Base-by-base conservation (phyloP, 1,284 basidiomycete species). In the Calocybe gambosa region DNA sequence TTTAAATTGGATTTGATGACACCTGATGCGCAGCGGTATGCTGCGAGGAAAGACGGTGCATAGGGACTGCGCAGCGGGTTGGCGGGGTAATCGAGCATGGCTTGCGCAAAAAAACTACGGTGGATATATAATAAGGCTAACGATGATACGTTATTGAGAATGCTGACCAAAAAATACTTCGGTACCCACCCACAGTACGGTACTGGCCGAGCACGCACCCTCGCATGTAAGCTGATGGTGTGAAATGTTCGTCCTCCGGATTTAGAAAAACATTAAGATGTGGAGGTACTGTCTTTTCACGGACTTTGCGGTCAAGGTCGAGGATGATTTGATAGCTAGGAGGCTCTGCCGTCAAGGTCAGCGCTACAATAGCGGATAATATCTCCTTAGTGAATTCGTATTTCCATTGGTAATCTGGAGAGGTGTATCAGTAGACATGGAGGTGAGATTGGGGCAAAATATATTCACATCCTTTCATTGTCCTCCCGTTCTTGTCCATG, bases 41-140 rank as follows among this genome's bases (percentile, higher is more conserved):
- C 74, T 8, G 80, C 78, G 21, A 82, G 66, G 55, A 80, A 81
- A 2, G 79, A 82, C 0, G 79, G 80, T 2, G 80, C 77, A 49
- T 76, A 82, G 5, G 76, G 75, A 53, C 80, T 81, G 34, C 77
- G 69, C 15, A 82, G 63, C 12, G 80, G 79, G 52, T 82, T 81
- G 9, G 64, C 63, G 28, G 79, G 80, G 55, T 75, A 70, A 52
- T 82, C 78, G 12, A 78, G 63, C 69, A 82, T 72, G 1, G 80
- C 77, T 49, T 78, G 76, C 0, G 76, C 75, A 51, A 82, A 82
- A 62, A 77, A 82, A 49, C 74, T 78, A 43, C 79, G 68, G 53
- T 82, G 78, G 26, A 81, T 66, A 54, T 74, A 77, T 9, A 81
- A 52, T 46, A 81, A 64, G 19, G 71, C 78, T 80, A 40, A 23